phyloP scores from a whole-genome alignment of 225 moss, liverwort and hornwort species.

The Thuidium tamariscinum region DNA sequence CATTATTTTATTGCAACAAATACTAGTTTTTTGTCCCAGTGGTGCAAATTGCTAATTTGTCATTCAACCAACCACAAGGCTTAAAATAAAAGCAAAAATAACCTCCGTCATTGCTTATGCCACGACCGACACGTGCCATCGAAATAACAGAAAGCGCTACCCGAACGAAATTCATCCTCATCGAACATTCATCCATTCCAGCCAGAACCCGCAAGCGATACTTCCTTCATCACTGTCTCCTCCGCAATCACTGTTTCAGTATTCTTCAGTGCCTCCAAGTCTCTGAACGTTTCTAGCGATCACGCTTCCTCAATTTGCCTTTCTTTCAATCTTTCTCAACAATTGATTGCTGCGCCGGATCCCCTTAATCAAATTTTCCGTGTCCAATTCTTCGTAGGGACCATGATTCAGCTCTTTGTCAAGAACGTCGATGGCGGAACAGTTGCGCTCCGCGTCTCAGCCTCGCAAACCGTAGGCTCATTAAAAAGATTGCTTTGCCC shows the following conservation, averaged over 20 bases:
- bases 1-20: not conserved
- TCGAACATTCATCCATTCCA: not conserved
- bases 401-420: slow-evolving; percentile 61
- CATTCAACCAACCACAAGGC: not conserved
- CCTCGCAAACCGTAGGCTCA: slow-evolving; percentile 24
- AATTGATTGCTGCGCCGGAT: not conserved
- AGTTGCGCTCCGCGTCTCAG: slow-evolving; percentile 23
- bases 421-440: slow-evolving; percentile 31
- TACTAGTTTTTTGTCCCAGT: not conserved
- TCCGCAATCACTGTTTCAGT: not conserved
- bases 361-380: too few species aligned
- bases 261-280: too few species aligned
- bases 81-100: not conserved
- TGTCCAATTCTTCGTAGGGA: not conserved
- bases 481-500: slow-evolving; percentile 20
- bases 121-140: too few species aligned
- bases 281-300: not conserved
- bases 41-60: not conserved
- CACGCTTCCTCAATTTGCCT: not conserved
- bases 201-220: not conserved
- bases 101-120: not conserved
- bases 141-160: too few species aligned
- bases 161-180: not conserved
- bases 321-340: not conserved
- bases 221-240: not conserved